These are phyloP conservation scores for Coniochaeta sp. DNA, from an alignment of 2,329 filamentous ascomycete species.

Conservation along the genomic window DNA sequence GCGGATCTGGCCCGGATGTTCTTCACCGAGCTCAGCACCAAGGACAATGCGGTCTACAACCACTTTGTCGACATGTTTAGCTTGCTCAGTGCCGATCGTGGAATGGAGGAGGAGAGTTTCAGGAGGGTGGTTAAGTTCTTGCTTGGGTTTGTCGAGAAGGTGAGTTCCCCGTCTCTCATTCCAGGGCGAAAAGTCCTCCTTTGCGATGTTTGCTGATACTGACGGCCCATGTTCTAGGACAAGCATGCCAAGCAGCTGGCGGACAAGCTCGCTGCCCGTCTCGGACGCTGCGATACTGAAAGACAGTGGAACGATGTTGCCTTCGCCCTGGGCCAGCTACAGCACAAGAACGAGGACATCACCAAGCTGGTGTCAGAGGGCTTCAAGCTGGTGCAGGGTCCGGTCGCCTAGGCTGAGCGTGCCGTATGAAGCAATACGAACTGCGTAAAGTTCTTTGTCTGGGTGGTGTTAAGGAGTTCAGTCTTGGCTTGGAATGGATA, in stretches of 20 bases:
- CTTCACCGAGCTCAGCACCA: constrained; percentile 93
- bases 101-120: constrained; percentile 78
- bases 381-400: constrained; percentile 62
- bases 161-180: constrained; percentile 29
- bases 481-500: not conserved
- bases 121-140: constrained; percentile 85
- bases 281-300: constrained; percentile 82
- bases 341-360: constrained; percentile 91
- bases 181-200: not conserved
- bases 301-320: constrained; percentile 97
- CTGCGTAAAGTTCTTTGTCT: not conserved
- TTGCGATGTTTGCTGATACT: too few relatives aligned
- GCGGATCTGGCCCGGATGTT: constrained; percentile 95
- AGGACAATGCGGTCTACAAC: constrained; percentile 98
- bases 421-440: too few relatives aligned
- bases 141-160: constrained; percentile 95
- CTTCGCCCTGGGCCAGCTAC: constrained; percentile 79
- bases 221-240: constrained; percentile 51
- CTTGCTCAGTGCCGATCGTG: constrained; percentile 73
- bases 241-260: constrained; percentile 94
- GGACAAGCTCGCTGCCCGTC: constrained; percentile 81
- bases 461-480: not conserved
- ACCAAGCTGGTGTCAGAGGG: constrained; percentile 67
- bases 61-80: constrained; percentile 99
- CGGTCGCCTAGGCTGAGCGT: constrained; percentile 25